A percentile compares a stretch with the other conserved stretches of the same genome.
Evolutionary conservation across 352 stramenopile species (phyloP).

Genomic region (Phytopythium sindhum): DNA sequence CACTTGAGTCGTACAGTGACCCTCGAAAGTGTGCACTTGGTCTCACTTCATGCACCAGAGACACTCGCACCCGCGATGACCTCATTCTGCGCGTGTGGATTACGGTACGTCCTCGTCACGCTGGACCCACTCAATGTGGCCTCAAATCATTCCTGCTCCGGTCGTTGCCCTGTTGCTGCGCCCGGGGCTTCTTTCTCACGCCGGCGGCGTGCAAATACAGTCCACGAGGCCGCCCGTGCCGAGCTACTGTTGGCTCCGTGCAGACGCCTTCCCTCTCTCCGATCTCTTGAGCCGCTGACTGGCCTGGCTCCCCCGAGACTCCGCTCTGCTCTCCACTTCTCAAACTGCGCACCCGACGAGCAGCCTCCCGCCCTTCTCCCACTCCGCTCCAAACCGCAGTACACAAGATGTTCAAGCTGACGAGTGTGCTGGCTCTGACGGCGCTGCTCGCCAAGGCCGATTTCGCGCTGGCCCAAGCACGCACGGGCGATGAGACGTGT

Average conservation of each 20-base stretch:
- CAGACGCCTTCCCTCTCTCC: background rate
- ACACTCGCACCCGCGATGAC: background rate
- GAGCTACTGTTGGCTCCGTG: background rate
- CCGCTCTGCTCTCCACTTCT: background rate
- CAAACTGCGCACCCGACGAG: background rate
- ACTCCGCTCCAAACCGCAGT: background rate
- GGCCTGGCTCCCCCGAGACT: background rate
- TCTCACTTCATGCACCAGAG: background rate
- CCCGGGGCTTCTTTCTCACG: background rate
- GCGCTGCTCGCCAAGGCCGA: constrained; percentile 1
- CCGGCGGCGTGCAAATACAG: background rate
- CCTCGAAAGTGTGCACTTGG: background rate
- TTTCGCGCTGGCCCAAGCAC: constrained; percentile 20
- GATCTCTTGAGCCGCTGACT: background rate
- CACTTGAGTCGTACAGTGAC: background rate
- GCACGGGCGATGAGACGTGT: constrained; percentile 50
- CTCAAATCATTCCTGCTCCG: background rate
- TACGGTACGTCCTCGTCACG: background rate
- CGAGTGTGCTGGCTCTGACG: background rate
- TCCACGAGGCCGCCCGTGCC: background rate
- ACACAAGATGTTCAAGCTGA: constrained; percentile 3
- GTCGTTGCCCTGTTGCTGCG: background rate
- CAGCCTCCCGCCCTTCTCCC: background rate
- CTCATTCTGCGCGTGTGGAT: background rate
- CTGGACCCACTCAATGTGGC: background rate